A percentile compares a stretch with the other conserved stretches of the same genome.
phyloP scores from a whole-genome alignment of 169 alveolate genomes.

The Amoebophrya sp. region DNA sequence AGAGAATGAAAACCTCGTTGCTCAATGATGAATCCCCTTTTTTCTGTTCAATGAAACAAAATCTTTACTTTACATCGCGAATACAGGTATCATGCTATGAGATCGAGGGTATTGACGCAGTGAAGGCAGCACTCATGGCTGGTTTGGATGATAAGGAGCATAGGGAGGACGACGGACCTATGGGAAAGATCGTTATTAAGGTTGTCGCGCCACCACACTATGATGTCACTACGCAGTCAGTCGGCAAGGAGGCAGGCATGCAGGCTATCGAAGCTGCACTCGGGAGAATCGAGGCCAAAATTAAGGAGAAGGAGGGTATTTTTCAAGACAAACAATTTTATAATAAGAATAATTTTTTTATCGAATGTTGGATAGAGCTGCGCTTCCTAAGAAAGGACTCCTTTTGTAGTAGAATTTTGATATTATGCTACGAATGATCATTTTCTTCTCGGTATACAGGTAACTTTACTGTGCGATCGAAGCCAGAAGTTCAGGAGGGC shows the following conservation, averaged over 20 bases:
- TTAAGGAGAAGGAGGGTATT: neutral
- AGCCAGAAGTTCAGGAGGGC: constrained; percentile 14
- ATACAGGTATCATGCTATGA: neutral
- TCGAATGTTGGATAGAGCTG: too few relatives aligned
- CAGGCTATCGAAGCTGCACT: neutral
- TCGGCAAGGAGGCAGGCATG: neutral
- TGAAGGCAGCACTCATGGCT: neutral
- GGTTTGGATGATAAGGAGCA: neutral
- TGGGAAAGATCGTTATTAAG: neutral
- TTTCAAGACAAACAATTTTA: neutral
- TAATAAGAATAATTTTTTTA: neutral
- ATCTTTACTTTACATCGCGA: too few relatives aligned
- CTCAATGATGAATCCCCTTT: too few relatives aligned
- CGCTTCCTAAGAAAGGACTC: too few relatives aligned
- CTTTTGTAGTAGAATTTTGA: too few relatives aligned
- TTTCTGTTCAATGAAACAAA: too few relatives aligned
- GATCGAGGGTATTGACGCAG: constrained; percentile 15
- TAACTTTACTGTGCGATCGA: neutral
- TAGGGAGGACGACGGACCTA: neutral
- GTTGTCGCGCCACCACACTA: constrained; percentile 21
- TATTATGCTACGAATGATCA: too few relatives aligned
- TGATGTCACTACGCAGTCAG: neutral
- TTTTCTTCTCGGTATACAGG: neutral
- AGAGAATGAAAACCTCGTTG: too few relatives aligned
- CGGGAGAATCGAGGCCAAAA: neutral